Base-by-base conservation (phyloP, 2,329 filamentous ascomycete species). In the Akanthomyces uredinophilus region DNA sequence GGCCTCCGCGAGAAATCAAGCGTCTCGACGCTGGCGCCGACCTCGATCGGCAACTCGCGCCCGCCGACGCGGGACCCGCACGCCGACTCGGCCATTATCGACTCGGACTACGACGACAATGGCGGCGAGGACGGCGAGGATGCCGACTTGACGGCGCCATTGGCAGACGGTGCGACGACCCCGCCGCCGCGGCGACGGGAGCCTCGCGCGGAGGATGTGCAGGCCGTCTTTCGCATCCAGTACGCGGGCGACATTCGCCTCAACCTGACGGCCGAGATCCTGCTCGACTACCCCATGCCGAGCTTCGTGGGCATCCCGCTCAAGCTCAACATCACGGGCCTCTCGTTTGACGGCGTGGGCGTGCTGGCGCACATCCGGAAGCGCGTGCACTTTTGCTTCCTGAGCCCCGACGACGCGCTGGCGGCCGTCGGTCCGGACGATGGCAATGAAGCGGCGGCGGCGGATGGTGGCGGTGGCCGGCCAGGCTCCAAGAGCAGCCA, bases 271-370 rank as follows among this genome's bases (percentile, higher is more conserved):
- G 93, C 95, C 0, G 93, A 98, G 75, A 96, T 99, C 47, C 81
- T 98, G 37, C 87, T 99, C 39, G 95, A 99, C 75, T 99, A 99
- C 73, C 95, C 95, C 1, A 98, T 98, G 91, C 93, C 93, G 46
- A 96, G 91, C 78, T 99, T 99, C 70, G 94, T 98, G 2, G 92
- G 93, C 14, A 94, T 99, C 64, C 95, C 95, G 1, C 83, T 99
- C 52, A 94, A 95, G 74, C 82, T 99, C 29, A 96, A 94, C 73
- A 96, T 99, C 68, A 98, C 95, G 0, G 95, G 95, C 0, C 77
- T 99, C 64, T 92, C 90, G 0, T 99, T 99, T 76, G 94, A 99
- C 72, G 95, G 95, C 1, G 91, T 98, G 11, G 94, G 93, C 1
- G 91, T 98, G 52, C 76, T 97, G 62, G 95, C 95, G 11, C 89